A percentile compares a stretch with the other conserved stretches of the same genome.
Conservation (phyloP, 2,329 filamentous ascomycete species). For the Ceratocystis lukuohia region DNA sequence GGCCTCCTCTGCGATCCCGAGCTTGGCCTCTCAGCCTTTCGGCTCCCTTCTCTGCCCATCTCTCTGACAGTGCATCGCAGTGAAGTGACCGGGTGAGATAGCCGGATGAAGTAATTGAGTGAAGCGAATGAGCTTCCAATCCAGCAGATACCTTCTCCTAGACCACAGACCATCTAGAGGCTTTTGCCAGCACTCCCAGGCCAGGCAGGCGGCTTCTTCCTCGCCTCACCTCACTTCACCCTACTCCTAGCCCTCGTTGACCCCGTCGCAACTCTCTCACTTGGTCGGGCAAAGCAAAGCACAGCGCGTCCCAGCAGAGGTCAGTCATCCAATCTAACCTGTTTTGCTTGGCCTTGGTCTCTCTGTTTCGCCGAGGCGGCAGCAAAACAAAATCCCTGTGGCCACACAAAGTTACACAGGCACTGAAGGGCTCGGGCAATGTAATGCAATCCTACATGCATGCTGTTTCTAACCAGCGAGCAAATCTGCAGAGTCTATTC, state of each 20-base stretch:
- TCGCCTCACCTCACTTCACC: neutral
- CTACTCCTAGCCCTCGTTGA: too few species aligned
- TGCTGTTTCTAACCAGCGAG: neutral
- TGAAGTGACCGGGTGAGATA: too few species aligned
- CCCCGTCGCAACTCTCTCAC: too few species aligned
- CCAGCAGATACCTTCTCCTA: neutral
- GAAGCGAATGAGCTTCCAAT: neutral
- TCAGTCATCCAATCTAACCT: too few species aligned
- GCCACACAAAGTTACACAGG: constrained; percentile 2
- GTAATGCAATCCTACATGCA: constrained; percentile 6
- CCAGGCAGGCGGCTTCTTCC: neutral
- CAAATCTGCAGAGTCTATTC: neutral
- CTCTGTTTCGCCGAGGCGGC: too few species aligned
- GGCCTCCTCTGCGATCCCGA: neutral
- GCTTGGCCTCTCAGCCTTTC: neutral
- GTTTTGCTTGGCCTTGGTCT: too few species aligned
- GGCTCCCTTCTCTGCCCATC: neutral
- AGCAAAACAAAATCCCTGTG: neutral
- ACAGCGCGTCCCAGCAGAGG: too few species aligned
- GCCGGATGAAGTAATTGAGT: too few species aligned
- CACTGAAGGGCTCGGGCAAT: too few species aligned
- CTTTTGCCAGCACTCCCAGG: neutral
- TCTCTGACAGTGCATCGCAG: neutral
- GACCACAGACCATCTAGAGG: neutral
- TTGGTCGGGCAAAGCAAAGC: too few species aligned